Base-by-base conservation (phyloP, 768 basidiomycete species). In the Hemileccinum rubropunctum region DNA sequence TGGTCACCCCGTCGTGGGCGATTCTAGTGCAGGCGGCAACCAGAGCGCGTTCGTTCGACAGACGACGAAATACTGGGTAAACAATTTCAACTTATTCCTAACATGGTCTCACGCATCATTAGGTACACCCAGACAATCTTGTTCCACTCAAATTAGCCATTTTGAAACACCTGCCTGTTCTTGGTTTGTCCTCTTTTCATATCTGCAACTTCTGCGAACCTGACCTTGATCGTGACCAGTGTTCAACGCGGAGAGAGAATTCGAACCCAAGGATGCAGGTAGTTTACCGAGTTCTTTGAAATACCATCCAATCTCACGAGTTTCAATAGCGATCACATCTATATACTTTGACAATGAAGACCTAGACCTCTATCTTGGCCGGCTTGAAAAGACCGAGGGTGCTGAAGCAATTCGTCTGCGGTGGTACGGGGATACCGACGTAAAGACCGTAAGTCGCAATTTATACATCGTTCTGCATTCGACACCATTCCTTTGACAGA, bases 31-130 rank as follows among this genome's bases (percentile, higher is more conserved):
- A 1, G 97, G 97, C 26, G 95, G 95, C 1, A 88, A 71, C 57
- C 97, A 99, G 73, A 97, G 90, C 58, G 97, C 95, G 2, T 99
- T 99, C 62, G 91, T 98, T n/a, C 73, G 97, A 35, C 94, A 97
- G 70, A 99, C 97, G 30, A 98, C 97, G 11, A 99, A 99, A 67
- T 99, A 99, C 63, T 99, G 97, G 97, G 95, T 91, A 64, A 45
- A 9, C 68, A 60, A 15, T n/a, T n/a, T 30, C 11, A 17, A 10
- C 2, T 32, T 32, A 6, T 37, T 21, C 17, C 41, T 17, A 6
- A 35, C 27, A 11, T 30, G 41, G 7, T 53, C 58, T 54, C 40
- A 58, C 34, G 11, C 14, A 6, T 30, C 3, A 18, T 35, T 21
- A 80, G 79, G 79, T 95, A 3, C 95, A 98, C 66, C 88, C 88